Base-by-base conservation (phyloP, 139 green algal species). In the Micractinium sp. region DNA sequence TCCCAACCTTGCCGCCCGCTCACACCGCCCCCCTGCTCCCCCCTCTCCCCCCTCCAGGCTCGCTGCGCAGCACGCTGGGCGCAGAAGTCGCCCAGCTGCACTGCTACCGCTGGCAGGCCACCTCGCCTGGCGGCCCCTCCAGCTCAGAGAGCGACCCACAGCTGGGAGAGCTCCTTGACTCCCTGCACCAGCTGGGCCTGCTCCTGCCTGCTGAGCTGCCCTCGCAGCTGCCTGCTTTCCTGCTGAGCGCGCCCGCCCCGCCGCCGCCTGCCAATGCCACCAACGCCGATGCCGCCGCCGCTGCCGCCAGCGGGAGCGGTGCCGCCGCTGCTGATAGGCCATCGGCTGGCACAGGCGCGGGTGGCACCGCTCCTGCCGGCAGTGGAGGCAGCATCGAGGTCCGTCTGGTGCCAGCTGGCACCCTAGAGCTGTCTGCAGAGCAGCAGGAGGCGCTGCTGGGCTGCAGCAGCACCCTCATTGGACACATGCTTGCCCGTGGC, bases 121-220 rank as follows among this genome's bases (percentile, higher is more conserved):
- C n/a, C n/a, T 27, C 38, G 41, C 12, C 7, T 0, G 41, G 13
- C 22, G 3, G 20, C 14, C 7, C 36, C 25, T 3, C 20, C 66
- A 73, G 63, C 35, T 12, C 7, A 77, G 79, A 36, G 12, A n/a
- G 19, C 4, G 35, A 87, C 31, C 53, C 56, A 3, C 39, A 85
- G 27, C 86, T 87, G 35, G 53, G 80, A 33, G 63, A 92, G 25
- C 86, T 78, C 53, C 53, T 82, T 7, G 36, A 1, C 35, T 67
- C 67, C 53, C 74, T 85, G 60, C 39, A 87, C 69, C 77, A 47
- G 41, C 89, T 92, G 85, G 89, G 85, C 14, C 67, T 90, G 56
- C 53, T 90, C 60, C 71, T 92, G 80, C 80, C 82, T 1, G 31
- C 25, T n/a, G 71, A 36, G 12, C 71, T 90, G 69, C 89, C 89